Conservation (phyloP, 176 grass and related monocot species). For the Canna indica region DNA sequence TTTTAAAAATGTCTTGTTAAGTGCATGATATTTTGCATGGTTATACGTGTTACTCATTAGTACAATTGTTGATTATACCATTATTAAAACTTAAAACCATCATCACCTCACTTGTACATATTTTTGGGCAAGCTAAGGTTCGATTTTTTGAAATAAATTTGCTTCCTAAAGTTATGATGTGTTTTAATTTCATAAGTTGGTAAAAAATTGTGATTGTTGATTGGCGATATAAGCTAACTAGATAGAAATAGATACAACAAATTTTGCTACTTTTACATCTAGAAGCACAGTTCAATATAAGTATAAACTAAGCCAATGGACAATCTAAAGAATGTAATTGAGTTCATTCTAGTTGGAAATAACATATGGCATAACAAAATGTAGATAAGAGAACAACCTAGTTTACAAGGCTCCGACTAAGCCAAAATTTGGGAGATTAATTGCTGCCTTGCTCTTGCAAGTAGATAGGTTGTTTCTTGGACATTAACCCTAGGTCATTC, state of each 20-base stretch:
- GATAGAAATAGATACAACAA: background rate
- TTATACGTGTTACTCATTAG: background rate
- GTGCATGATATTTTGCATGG: background rate
- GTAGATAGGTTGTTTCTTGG: too few relatives aligned
- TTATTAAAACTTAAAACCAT: background rate
- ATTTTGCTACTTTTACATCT: background rate
- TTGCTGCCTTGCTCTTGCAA: too few relatives aligned
- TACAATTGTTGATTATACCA: background rate
- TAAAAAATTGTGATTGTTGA: background rate
- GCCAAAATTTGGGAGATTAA: too few relatives aligned
- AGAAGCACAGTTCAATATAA: background rate
- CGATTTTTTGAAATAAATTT: background rate
- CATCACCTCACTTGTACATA: background rate
- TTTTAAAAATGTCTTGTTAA: background rate
- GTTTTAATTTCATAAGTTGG: background rate
- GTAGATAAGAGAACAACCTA: too few relatives aligned
- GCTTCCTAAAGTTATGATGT: background rate
- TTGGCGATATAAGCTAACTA: background rate
- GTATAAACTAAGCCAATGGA: background rate
- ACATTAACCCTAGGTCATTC: too few relatives aligned
- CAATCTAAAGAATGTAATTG: too few relatives aligned
- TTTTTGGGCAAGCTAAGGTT: background rate
- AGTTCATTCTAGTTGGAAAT: too few relatives aligned
- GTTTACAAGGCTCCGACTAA: too few relatives aligned
- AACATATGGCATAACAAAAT: too few relatives aligned